A percentile compares a stretch with the other conserved stretches of the same genome.
These are phyloP conservation scores for Endogone sp. DNA, from an alignment of 192 early-diverging fungal species.

Conservation along the genomic window DNA sequence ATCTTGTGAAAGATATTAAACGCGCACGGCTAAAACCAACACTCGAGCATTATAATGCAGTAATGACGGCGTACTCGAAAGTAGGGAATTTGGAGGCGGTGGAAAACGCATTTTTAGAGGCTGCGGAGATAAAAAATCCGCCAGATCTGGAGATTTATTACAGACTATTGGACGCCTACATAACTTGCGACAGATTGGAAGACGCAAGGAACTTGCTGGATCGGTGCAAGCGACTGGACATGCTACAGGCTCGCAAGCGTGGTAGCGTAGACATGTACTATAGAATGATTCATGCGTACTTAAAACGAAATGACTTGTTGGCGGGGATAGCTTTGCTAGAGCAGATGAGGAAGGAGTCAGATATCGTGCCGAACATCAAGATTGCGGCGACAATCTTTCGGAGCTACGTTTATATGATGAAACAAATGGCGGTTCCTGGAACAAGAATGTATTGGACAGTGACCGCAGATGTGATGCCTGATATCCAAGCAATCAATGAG, in stretches of 20 bases:
- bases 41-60: neutral
- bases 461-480: neutral
- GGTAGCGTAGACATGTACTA: neutral
- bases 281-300: neutral
- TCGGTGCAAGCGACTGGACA: neutral
- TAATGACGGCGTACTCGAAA: neutral
- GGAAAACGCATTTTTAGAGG: neutral
- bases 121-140: neutral
- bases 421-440: neutral
- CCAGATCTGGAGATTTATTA: neutral
- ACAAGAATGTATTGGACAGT: neutral
- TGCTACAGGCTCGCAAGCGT: neutral
- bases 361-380: neutral
- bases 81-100: neutral
- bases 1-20: neutral
- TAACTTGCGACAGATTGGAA: neutral
- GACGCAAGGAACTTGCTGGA: neutral
- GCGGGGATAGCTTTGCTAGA: neutral
- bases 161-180: neutral
- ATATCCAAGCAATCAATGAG: neutral
- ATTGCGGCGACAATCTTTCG: neutral
- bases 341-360: neutral
- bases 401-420: neutral
- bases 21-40: neutral
- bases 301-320: neutral